Percentiles rank a stretch among this genome's conserved stretches.
These are phyloP conservation scores for Manihot esculenta DNA, from an alignment of 441 rosid species.

Conservation along the genomic window DNA sequence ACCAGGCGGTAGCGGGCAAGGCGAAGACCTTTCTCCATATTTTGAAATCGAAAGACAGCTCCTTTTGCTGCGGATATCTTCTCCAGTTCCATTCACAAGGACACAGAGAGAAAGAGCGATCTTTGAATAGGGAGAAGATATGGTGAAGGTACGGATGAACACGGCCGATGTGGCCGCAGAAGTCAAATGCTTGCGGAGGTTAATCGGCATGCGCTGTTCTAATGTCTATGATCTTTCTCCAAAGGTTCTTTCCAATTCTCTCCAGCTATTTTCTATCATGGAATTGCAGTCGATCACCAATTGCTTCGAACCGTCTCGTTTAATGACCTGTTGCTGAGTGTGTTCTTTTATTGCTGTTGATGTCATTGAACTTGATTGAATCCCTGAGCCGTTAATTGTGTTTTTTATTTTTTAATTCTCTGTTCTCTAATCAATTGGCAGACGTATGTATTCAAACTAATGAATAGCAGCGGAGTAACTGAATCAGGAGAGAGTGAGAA, in stretches of 20 bases:
- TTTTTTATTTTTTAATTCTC: not conserved
- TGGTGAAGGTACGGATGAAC: constrained; percentile 37
- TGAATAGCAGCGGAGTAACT: constrained; percentile 93
- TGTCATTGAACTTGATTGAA: not conserved
- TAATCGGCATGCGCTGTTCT: constrained; percentile 97
- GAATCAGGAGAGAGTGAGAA: constrained; percentile 99
- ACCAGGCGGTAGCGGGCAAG: too few relatives aligned
- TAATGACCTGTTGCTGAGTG: not conserved
- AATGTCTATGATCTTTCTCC: constrained; percentile 97
- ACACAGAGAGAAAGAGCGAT: not conserved
- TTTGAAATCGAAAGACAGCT: not conserved
- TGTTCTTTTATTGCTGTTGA: not conserved
- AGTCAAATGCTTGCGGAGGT: constrained; percentile 80
- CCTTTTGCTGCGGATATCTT: not conserved
- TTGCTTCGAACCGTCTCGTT: not conserved
- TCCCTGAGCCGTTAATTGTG: not conserved
- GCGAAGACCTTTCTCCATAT: too few relatives aligned
- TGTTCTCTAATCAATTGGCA: constrained; percentile 15
- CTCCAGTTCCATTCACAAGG: too few relatives aligned
- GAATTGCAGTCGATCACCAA: not conserved
- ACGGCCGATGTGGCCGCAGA: constrained; percentile 99
- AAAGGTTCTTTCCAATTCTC: constrained; percentile 41
- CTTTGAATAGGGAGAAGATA: not conserved
- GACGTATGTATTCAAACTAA: constrained; percentile 93
- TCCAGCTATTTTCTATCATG: too few relatives aligned